A percentile compares a stretch with the other conserved stretches of the same genome.
Evolutionary conservation across 768 basidiomycete genomes (phyloP).

Genomic region (Boletus rubescentipes): DNA sequence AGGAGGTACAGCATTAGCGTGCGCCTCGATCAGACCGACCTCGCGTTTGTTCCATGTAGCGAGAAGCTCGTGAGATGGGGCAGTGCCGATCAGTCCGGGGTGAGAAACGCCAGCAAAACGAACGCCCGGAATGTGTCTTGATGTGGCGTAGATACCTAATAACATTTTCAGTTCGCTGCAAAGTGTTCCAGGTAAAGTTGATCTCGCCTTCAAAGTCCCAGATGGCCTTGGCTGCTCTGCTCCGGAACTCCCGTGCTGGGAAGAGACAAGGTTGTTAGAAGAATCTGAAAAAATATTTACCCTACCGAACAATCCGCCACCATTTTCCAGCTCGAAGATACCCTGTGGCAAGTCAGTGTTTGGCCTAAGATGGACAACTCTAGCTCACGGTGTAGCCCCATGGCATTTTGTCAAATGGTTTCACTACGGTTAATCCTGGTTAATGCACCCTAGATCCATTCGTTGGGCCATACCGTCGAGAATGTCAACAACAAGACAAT

Average conservation of each 20-base stretch:
- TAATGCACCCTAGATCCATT: not conserved
- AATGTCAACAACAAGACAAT: constrained; percentile 78
- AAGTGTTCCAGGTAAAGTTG: not conserved
- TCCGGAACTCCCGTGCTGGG: constrained; percentile 63
- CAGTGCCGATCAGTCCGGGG: constrained; percentile 75
- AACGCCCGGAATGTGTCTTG: constrained; percentile 76
- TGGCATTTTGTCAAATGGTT: constrained; percentile 71
- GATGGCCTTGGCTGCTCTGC: constrained; percentile 72
- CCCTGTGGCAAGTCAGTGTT: constrained; percentile 41
- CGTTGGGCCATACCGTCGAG: constrained; percentile 52
- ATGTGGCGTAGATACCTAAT: constrained; percentile 66
- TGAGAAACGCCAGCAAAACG: constrained; percentile 77
- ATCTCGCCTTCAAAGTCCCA: constrained; percentile 70
- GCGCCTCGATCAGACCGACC: constrained; percentile 55
- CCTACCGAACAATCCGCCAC: constrained; percentile 68
- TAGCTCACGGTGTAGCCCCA: constrained; percentile 71
- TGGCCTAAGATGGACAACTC: too few species aligned
- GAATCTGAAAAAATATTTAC: not conserved
- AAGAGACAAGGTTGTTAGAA: not conserved
- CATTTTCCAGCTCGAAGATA: constrained; percentile 72
- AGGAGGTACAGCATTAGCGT: constrained; percentile 53
- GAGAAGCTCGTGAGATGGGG: constrained; percentile 70
- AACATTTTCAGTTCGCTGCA: not conserved
- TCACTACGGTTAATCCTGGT: constrained; percentile 38
- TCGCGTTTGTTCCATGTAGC: constrained; percentile 77